phyloP scores from a whole-genome alignment of 495 filamentous ascomycete genomes.

The Penicillium manginii region DNA sequence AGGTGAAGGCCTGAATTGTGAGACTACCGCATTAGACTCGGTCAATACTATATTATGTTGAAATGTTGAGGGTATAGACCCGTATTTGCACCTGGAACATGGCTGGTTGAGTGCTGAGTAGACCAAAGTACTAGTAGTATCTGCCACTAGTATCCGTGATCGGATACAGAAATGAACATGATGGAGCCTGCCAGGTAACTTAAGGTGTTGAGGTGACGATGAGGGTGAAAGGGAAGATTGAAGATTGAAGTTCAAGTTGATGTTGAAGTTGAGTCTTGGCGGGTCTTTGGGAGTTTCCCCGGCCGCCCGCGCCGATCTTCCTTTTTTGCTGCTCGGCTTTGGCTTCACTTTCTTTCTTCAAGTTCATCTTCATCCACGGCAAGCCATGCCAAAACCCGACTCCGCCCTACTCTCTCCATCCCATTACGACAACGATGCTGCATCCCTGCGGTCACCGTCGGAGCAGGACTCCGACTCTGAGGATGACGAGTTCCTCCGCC shows the following conservation, averaged over 20 bases:
- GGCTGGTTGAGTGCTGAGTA: too few species aligned
- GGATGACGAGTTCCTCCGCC: slow-evolving; percentile 68
- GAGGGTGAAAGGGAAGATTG: too few species aligned
- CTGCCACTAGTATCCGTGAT: too few species aligned
- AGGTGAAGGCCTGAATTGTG: too few species aligned
- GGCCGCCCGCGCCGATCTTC: slow-evolving; percentile 9
- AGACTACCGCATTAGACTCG: too few species aligned
- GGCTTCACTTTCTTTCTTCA: slow-evolving; percentile 7
- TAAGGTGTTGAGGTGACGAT: neutral
- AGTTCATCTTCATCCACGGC: slow-evolving; percentile 11
- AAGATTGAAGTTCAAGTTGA: neutral
- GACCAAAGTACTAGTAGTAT: too few species aligned
- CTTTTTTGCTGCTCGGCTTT: slow-evolving; percentile 1
- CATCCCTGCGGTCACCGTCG: slow-evolving; percentile 65
- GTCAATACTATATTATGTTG: too few species aligned
- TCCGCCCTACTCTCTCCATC: slow-evolving; percentile 62
- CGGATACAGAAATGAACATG: neutral
- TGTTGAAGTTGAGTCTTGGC: neutral
- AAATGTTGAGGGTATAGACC: too few species aligned
- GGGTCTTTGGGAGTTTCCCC: neutral
- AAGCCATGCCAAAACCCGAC: slow-evolving; percentile 27
- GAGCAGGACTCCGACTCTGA: slow-evolving; percentile 79
- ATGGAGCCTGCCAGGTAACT: neutral
- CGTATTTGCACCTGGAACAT: too few species aligned
- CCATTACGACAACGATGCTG: slow-evolving; percentile 69